These are phyloP conservation scores for Globisporangium rhizosaccharum DNA, from an alignment of 352 stramenopile genomes.

Conservation along the genomic window DNA sequence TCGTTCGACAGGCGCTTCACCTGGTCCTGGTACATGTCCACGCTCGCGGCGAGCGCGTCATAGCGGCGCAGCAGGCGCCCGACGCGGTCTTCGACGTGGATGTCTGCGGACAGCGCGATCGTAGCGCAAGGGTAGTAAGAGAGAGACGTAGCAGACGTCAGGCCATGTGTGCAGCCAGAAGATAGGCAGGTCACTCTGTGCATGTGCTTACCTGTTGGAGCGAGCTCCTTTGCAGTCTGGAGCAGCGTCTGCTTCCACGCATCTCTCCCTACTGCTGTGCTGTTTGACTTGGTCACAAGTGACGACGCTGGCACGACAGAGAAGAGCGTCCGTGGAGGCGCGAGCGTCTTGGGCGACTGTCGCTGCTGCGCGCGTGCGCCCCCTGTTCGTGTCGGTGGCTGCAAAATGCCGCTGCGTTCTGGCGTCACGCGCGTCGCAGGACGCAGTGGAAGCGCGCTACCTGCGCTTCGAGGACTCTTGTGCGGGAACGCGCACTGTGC, in stretches of 20 bases:
- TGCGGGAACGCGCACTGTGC: conserved; percentile 20
- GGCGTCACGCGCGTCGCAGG: conserved; percentile 1
- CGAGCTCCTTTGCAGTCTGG: conserved; percentile 19
- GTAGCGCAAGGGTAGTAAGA: neutral
- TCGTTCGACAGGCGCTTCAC: conserved; percentile 27
- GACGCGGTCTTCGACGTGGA: conserved; percentile 18
- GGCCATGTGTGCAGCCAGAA: too few relatives aligned
- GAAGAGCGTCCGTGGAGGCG: conserved; percentile 25
- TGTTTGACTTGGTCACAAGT: conserved; percentile 19
- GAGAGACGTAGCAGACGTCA: too few relatives aligned
- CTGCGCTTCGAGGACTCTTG: conserved; percentile 3
- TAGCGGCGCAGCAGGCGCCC: conserved; percentile 31
- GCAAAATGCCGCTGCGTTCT: conserved; percentile 4
- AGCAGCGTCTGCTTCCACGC: conserved; percentile 27
- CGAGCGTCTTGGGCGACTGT: neutral
- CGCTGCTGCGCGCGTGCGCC: neutral
- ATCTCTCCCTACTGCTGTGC: conserved; percentile 4
- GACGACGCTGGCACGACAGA: conserved; percentile 28
- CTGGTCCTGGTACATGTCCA: conserved; percentile 31
- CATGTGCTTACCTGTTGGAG: conserved; percentile 3
- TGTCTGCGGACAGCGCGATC: neutral
- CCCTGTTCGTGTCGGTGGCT: conserved; percentile 2
- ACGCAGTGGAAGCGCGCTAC: conserved; percentile 14
- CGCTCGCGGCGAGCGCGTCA: conserved; percentile 33
- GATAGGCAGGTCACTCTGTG: too few relatives aligned